These are phyloP conservation scores for Plantago coronopus DNA, from an alignment of 305 asterid species.

Conservation along the genomic window DNA sequence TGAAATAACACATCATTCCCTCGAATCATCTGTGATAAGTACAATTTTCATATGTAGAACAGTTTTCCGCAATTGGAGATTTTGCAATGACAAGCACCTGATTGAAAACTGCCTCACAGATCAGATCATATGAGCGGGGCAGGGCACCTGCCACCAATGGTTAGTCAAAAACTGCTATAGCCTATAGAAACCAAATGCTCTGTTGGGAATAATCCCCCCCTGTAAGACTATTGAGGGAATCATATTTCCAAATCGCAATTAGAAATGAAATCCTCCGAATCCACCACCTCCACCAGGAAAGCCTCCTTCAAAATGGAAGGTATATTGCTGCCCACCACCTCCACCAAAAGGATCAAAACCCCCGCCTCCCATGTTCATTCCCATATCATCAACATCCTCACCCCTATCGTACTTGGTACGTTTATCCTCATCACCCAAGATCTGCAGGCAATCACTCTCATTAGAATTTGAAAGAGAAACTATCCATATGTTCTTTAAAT, in stretches of 20 bases:
- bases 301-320: slow-evolving; percentile 80
- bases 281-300: slow-evolving; percentile 78
- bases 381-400: slow-evolving; percentile 68
- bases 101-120: slow-evolving; percentile 19
- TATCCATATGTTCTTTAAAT: not conserved
- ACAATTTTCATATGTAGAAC: slow-evolving; percentile 19
- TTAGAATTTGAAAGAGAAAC: slow-evolving; percentile 6
- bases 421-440: slow-evolving; percentile 78
- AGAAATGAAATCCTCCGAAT: slow-evolving; percentile 59
- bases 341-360: slow-evolving; percentile 71
- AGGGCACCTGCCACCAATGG: slow-evolving; percentile 16
- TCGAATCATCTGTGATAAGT: slow-evolving; percentile 19
- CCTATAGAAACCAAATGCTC: slow-evolving; percentile 10
- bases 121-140: not conserved
- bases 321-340: slow-evolving; percentile 69
- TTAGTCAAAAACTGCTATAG: slow-evolving; percentile 24
- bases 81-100: slow-evolving; percentile 14
- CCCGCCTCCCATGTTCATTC: slow-evolving; percentile 72
- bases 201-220: slow-evolving; percentile 17
- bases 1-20: not conserved
- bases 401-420: slow-evolving; percentile 74
- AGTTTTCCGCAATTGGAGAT: slow-evolving; percentile 12
- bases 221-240: slow-evolving; percentile 7
- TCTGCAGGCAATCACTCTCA: slow-evolving; percentile 31
- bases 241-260: slow-evolving; percentile 17